Conservation (phyloP, 768 basidiomycete genomes). For the Aureoboletus auriporus region DNA sequence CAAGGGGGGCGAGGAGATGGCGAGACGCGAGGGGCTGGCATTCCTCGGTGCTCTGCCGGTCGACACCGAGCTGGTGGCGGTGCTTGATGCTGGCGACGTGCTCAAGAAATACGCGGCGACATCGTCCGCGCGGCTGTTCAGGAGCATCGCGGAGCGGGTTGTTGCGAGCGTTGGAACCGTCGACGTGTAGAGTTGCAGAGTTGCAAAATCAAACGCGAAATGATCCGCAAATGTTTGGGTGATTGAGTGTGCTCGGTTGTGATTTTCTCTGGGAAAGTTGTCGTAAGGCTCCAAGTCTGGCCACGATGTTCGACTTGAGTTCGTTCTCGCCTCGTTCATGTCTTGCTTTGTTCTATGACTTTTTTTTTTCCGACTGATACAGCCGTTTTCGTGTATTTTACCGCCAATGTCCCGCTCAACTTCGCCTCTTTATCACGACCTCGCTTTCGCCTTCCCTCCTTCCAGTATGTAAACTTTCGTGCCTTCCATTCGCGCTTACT, state of each 20-base stretch:
- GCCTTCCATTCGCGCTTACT: conserved; percentile 17
- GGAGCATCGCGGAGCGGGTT: conserved; percentile 47
- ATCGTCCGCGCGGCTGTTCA: conserved; percentile 65
- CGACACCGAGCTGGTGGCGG: conserved; percentile 83
- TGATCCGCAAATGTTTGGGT: conserved; percentile 9
- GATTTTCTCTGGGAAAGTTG: conserved; percentile 9
- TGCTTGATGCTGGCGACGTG: conserved; percentile 74
- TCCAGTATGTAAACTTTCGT: conserved; percentile 20
- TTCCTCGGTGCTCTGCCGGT: conserved; percentile 92
- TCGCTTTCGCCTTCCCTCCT: conserved; percentile 3
- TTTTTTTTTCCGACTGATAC: conserved; percentile 24
- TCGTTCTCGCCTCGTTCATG: conserved; percentile 21
- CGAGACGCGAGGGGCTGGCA: conserved; percentile 60
- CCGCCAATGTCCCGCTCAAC: conserved; percentile 8
- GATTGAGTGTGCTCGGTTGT: neutral
- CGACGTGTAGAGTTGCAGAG: neutral
- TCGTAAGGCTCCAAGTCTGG: conserved; percentile 25
- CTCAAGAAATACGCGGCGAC: conserved; percentile 64
- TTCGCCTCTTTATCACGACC: conserved; percentile 12
- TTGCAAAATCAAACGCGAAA: neutral
- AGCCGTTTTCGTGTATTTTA: conserved; percentile 17
- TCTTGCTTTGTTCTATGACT: conserved; percentile 29
- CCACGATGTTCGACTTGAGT: conserved; percentile 28
- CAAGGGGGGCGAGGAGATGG: conserved; percentile 90
- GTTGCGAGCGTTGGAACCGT: conserved; percentile 27